These are phyloP conservation scores for Fusarium bulbicola DNA, from an alignment of 2,329 filamentous ascomycete species.

Conservation along the genomic window DNA sequence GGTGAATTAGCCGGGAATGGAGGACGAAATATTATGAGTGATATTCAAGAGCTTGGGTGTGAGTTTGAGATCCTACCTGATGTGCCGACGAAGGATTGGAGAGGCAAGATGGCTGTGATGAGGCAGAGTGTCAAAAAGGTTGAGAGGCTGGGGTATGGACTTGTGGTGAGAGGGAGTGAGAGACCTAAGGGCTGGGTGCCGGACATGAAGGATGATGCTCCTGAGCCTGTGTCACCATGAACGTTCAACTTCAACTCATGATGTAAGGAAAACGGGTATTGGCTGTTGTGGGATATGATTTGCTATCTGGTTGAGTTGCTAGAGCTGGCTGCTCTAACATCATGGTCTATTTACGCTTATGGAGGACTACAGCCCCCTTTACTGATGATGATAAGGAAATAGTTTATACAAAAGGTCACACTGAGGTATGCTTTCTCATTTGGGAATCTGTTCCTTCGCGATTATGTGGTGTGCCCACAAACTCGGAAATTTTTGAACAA, in stretches of 20 bases:
- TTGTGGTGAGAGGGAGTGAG: slow-evolving; percentile 87
- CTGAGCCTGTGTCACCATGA: slow-evolving; percentile 44
- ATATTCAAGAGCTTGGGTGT: slow-evolving; percentile 81
- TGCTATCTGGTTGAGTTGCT: slow-evolving; percentile 16
- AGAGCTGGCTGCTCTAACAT: slow-evolving; percentile 1
- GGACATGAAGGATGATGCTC: slow-evolving; percentile 64
- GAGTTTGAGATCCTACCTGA: slow-evolving; percentile 78
- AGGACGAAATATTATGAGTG: slow-evolving; percentile 73
- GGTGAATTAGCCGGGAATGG: slow-evolving; percentile 59
- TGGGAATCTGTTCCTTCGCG: neutral
- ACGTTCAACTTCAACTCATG: neutral
- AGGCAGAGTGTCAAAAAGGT: slow-evolving; percentile 91
- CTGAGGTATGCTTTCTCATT: neutral
- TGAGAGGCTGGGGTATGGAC: slow-evolving; percentile 87
- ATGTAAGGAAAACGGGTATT: neutral
- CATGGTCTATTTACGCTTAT: neutral
- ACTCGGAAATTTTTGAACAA: neutral
- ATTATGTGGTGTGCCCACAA: neutral
- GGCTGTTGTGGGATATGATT: neutral
- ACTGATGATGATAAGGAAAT: neutral
- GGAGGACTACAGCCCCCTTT: neutral
- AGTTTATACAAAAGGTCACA: neutral
- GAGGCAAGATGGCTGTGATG: slow-evolving; percentile 88
- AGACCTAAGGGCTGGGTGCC: slow-evolving; percentile 92
- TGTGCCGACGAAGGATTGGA: slow-evolving; percentile 65